These are phyloP conservation scores for Rhodofomes roseus DNA, from an alignment of 1,284 basidiomycete genomes.

Conservation along the genomic window DNA sequence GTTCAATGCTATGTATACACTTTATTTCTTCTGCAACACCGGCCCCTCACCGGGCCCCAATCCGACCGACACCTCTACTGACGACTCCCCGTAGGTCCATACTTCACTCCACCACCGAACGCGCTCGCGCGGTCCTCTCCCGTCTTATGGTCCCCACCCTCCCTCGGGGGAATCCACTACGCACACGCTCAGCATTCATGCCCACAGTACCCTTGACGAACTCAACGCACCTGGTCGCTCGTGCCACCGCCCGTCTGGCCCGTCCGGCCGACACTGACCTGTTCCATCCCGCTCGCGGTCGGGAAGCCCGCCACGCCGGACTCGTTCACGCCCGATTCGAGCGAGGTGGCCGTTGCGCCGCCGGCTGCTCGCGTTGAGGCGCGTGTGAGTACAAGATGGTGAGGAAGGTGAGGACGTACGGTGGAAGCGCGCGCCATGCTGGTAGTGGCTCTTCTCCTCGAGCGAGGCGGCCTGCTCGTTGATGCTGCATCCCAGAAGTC, in stretches of 20 bases:
- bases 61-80: too few relatives aligned
- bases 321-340: constrained; percentile 4
- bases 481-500: background rate
- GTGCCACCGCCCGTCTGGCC: constrained; percentile 6
- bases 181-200: background rate
- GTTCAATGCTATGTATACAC: too few relatives aligned
- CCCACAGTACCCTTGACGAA: background rate
- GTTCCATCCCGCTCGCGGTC: constrained; percentile 3
- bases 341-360: constrained; percentile 1
- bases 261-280: constrained; percentile 5
- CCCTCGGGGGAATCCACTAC: constrained; percentile 2
- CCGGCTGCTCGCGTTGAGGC: background rate
- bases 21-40: too few relatives aligned
- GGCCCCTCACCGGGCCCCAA: too few relatives aligned
- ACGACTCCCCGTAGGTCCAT: background rate
- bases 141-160: background rate
- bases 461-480: constrained; percentile 4
- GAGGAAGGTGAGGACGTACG: constrained; percentile 33
- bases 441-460: constrained; percentile 72
- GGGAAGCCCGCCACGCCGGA: constrained; percentile 7
- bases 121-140: background rate
- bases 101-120: background rate
- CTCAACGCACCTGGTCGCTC: background rate
- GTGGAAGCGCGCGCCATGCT: constrained; percentile 94
- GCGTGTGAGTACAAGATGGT: background rate